Conservation (phyloP, 1,284 basidiomycete genomes). For the Neolentinus lepideus region DNA sequence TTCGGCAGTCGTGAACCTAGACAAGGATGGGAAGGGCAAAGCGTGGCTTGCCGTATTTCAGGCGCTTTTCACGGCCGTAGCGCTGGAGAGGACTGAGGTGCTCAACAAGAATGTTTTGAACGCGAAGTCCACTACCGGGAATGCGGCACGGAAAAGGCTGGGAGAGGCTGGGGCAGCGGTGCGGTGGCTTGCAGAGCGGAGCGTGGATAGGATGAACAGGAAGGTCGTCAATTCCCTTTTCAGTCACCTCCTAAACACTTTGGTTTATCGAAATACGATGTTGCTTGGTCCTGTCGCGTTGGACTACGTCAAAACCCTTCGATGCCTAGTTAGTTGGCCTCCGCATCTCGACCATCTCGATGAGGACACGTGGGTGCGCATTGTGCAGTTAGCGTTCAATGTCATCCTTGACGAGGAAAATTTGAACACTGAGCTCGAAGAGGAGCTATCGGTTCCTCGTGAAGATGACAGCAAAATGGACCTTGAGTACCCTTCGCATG, state of each 20-base stretch:
- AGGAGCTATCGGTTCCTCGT: conserved; percentile 25
- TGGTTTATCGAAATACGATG: conserved; percentile 42
- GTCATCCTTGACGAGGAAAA: conserved; percentile 64
- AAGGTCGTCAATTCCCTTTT: conserved; percentile 51
- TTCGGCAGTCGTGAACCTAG: conserved; percentile 44
- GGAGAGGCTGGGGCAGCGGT: conserved; percentile 56
- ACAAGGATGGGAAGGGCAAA: conserved; percentile 37
- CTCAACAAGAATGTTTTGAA: conserved; percentile 39
- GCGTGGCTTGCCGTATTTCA: conserved; percentile 71
- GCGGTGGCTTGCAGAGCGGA: conserved; percentile 64
- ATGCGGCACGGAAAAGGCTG: conserved; percentile 49
- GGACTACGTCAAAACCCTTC: conserved; percentile 78
- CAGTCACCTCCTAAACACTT: conserved; percentile 58
- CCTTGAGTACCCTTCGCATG: conserved; percentile 22
- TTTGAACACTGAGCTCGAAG: conserved; percentile 22
- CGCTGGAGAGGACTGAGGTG: conserved; percentile 50
- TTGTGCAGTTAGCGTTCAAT: conserved; percentile 73
- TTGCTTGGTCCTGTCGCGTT: conserved; percentile 65
- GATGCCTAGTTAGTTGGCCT: conserved; percentile 50
- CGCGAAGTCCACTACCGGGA: conserved; percentile 22
- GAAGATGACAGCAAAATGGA: conserved; percentile 21
- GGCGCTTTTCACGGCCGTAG: conserved; percentile 61
- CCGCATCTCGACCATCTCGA: conserved; percentile 80
- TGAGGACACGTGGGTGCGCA: conserved; percentile 54
- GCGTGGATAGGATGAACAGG: conserved; percentile 44